A percentile compares a stretch with the other conserved stretches of the same genome.
These are phyloP conservation scores for Stylosanthes scabra DNA, from an alignment of 331 rosid genomes.

Conservation along the genomic window DNA sequence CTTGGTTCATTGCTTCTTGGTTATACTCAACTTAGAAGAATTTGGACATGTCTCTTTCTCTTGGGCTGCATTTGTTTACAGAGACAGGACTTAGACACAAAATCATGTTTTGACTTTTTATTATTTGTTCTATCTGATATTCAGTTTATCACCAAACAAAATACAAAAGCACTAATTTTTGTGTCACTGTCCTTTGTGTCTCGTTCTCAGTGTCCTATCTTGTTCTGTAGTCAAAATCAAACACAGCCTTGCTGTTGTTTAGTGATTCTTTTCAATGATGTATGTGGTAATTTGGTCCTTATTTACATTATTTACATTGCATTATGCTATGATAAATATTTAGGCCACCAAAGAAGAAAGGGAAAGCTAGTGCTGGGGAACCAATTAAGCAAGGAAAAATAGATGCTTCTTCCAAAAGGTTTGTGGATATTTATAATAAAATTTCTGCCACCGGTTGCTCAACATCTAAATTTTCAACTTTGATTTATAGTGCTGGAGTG, in stretches of 20 bases:
- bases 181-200: too few relatives aligned
- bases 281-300: constrained; percentile 16
- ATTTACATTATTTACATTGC: constrained; percentile 21
- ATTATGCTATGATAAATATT: constrained; percentile 33
- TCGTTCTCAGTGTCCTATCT: too few relatives aligned
- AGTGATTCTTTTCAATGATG: background rate
- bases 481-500: constrained; percentile 64
- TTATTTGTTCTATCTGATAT: too few relatives aligned
- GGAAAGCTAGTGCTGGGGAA: constrained; percentile 53
- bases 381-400: constrained; percentile 59
- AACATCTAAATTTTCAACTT: constrained; percentile 40
- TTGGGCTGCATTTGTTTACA: background rate
- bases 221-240: too few relatives aligned
- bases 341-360: constrained; percentile 81
- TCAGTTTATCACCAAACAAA: too few relatives aligned
- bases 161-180: too few relatives aligned
- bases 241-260: too few relatives aligned
- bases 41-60: constrained; percentile 10
- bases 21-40: background rate
- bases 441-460: constrained; percentile 15
- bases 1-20: constrained; percentile 4
- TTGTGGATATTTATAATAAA: constrained; percentile 37
- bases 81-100: too few relatives aligned
- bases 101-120: too few relatives aligned
- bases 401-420: constrained; percentile 66